Conservation (phyloP, 208 protist genomes). For the Trypanosoma rangeli region DNA sequence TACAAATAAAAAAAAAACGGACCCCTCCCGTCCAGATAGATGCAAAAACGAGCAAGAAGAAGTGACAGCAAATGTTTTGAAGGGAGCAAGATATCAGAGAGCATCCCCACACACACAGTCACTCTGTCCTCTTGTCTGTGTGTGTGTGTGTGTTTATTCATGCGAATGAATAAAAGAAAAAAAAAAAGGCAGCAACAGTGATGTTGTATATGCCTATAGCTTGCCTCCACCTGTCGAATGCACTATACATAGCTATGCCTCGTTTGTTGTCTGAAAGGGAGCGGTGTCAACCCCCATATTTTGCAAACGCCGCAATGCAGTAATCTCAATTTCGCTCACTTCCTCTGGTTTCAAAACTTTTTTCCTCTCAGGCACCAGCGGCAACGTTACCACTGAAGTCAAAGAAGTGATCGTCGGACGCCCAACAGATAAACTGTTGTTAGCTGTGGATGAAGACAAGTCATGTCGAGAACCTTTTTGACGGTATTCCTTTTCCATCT, state of each 20-base stretch:
- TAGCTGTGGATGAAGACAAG: neutral
- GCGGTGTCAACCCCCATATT: constrained; percentile 64
- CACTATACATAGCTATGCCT: constrained; percentile 12
- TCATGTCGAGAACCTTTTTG: constrained; percentile 8
- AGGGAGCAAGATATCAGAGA: no score
- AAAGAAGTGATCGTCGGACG: neutral
- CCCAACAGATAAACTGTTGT: neutral
- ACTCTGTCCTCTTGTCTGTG: no score
- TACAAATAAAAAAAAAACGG: no score
- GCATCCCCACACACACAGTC: no score
- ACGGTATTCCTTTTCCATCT: constrained; percentile 22
- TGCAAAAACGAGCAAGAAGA: no score
- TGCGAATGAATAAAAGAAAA: neutral
- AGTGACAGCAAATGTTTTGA: no score
- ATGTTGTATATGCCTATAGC: constrained; percentile 4
- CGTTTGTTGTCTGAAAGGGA: constrained; percentile 27
- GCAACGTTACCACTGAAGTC: neutral
- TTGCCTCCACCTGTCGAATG: neutral
- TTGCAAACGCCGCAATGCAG: constrained; percentile 55
- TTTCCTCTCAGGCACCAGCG: constrained; percentile 11
- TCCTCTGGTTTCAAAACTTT: constrained; percentile 64
- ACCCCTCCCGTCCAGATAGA: no score
- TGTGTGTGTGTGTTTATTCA: no score
- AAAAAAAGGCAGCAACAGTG: neutral
- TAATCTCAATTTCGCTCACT: constrained; percentile 68